Base-by-base conservation (phyloP, 768 basidiomycete species). In the Jaapia argillacea region DNA sequence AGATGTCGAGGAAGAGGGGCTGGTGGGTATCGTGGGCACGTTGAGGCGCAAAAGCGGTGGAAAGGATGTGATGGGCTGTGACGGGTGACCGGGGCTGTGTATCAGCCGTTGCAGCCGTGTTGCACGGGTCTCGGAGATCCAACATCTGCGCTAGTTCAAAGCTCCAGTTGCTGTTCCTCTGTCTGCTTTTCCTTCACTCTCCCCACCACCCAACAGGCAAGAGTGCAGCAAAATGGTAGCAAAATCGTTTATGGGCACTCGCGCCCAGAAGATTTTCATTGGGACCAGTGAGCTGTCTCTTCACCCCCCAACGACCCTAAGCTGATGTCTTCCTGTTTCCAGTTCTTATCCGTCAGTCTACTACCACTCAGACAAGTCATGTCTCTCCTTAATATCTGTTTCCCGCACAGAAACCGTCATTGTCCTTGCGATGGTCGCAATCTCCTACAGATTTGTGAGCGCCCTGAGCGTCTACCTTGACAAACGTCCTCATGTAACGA, bases 251-350 rank as follows among this genome's bases (percentile, higher is more conserved):
- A 62, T 90, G 42, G 77, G 77, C 16, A 87, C 86, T 12, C 69
- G 74, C 47, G 76, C 86, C 20, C 87, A 89, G 54, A 68, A 69
- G 48, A 74, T 72, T 28, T 89, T 88, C 61, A 75, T 88, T 44
- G 62, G 59, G 31, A 85, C 81, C 45, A 78, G 85, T 86, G 59
- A 54, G 80, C 61, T 10, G 22, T 50, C 20, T 24, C 12, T 12
- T 14, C 16, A n/a, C n/a, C 37, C 13, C 24, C 18, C 33, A 16
- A 7, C 37, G 5, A 21, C 18, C 31, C 16, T 33, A 33, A 10
- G 10, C 31, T 33, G 16, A 33, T 10, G 10, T 33, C 31, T 33
- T 38, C 10, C 13, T 22, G 37, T 7, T 23, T 4, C 38, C 42
- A 80, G 79, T 78, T 44, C 63, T 69, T 47, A 58, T 77, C 52